phyloP scores from a whole-genome alignment of 257 asterid genomes.

The Salvia rosmarinus region DNA sequence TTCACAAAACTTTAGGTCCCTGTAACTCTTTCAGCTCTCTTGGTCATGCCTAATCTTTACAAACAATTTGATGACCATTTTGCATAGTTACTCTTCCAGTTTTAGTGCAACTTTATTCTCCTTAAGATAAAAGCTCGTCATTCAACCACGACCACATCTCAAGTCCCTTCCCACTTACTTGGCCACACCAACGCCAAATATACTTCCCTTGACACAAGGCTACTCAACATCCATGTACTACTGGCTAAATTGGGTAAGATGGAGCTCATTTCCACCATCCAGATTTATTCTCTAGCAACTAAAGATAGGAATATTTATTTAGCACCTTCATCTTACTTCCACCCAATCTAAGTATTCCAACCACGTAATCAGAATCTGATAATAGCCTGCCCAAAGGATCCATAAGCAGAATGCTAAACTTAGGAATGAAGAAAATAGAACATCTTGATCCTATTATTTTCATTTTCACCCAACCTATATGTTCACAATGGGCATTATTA shows the following conservation, averaged over 20 bases:
- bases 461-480: neutral
- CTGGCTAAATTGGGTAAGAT: neutral
- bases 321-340: neutral
- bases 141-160: neutral
- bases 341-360: slow-evolving; percentile 2
- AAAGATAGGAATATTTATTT: neutral
- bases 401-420: neutral
- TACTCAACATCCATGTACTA: neutral
- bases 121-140: neutral
- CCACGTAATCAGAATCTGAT: neutral
- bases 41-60: neutral
- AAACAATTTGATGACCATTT: neutral
- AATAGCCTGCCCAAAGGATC: neutral
- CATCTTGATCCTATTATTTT: neutral
- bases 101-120: neutral
- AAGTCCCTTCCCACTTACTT: neutral
- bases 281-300: neutral
- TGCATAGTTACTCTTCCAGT: neutral
- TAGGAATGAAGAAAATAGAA: neutral
- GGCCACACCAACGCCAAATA: neutral
- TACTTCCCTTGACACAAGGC: slow-evolving; percentile 8
- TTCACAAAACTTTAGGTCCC: neutral
- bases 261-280: neutral
- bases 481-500: neutral
- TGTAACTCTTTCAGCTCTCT: neutral